Base-by-base conservation (phyloP, 371 early-diverging fungal genomes). In the Zopfochytrium polystomum region DNA sequence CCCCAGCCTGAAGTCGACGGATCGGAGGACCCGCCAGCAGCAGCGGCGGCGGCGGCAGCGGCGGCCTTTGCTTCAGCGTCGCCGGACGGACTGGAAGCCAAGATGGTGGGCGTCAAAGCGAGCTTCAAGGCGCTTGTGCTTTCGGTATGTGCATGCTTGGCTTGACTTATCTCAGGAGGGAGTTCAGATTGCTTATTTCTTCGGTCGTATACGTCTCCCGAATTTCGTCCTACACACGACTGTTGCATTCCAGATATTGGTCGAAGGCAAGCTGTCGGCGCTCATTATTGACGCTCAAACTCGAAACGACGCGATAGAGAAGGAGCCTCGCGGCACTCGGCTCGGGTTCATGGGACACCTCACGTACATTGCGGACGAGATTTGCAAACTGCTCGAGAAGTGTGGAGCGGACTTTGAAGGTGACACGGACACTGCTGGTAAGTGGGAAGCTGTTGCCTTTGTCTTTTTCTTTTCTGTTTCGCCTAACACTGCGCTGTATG, bases 291-390 rank as follows among this genome's bases (percentile, higher is more conserved):
- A 81, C 47, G 91, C 92, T 11, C 88, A 91, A 63, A 73, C 82
- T 0, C 64, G 68, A 20, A 90, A 89, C 62, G 89, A 90, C 62
- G 72, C 73, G 53, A 79, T 80, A 43, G 79, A 79, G 51, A 80
- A 80, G 62, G 74, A 84, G 57, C 91, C 93, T 3, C 90, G 89
- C 52, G 95, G 95, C n/a, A 85, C 88, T 47, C 85, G 95, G 32
- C 79, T 93, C 20, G 98, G 96, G 2, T 94, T 90, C 69, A 97
- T 97, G 98, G 98, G 98, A 2, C 95, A 97, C 62, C 76, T 96
- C 66, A 95, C 94, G 0, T 91, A 92, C 54, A 93, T 97, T 58
- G 86, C 94, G 29, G 98, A 97, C 61, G 95, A 95, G 66, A 87
- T 93, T 0, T 87, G 89, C 59, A 90, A 90, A 61, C 68, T 95